These are phyloP conservation scores for Citrus maxima DNA, from an alignment of 345 rosid genomes.

Conservation along the genomic window DNA sequence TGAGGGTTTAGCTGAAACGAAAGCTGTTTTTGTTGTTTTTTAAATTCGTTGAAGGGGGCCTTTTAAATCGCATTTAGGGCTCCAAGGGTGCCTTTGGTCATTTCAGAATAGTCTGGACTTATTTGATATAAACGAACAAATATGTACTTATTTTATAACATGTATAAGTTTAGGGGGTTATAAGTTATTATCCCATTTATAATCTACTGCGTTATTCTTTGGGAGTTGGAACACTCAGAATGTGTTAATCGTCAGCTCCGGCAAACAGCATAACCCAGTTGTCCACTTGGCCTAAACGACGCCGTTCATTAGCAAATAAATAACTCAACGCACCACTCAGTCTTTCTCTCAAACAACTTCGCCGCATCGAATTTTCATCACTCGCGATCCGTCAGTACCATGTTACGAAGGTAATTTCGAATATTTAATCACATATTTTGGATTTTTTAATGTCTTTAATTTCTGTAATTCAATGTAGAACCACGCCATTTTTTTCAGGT, in stretches of 20 bases:
- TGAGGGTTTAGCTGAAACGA: neutral
- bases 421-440: neutral
- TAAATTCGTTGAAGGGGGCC: no score
- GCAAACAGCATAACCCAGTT: neutral
- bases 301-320: neutral
- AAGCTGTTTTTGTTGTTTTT: no score
- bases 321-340: neutral
- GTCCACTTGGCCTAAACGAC: neutral
- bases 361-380: neutral
- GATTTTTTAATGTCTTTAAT: neutral
- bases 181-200: neutral
- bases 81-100: neutral
- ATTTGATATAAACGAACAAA: no score
- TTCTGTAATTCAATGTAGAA: neutral
- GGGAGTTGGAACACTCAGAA: neutral
- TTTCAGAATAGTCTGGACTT: neutral
- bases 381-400: neutral
- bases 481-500: conserved; percentile 37
- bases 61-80: no score
- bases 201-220: neutral
- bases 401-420: conserved; percentile 11
- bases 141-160: no score
- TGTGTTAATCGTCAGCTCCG: neutral
- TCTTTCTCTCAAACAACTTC: conserved; percentile 1
- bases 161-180: no score